Evolutionary conservation across 148 eudicot species (phyloP).

Genomic region (Selenicereus undatus): DNA sequence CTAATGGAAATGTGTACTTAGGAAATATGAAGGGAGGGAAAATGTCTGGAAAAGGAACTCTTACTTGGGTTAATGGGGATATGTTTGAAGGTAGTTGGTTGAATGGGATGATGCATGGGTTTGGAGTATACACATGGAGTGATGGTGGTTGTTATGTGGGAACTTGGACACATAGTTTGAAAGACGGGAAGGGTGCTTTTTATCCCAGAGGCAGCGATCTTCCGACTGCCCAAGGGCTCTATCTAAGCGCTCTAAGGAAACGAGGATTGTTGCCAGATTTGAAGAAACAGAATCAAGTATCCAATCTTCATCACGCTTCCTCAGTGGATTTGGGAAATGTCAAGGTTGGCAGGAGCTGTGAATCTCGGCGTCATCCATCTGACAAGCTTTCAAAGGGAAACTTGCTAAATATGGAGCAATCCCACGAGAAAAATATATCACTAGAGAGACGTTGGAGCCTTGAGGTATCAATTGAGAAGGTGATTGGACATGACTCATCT

Average conservation of each 20-base stretch:
- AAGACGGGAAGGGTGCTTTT: constrained; percentile 93
- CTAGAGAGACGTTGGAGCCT: constrained; percentile 88
- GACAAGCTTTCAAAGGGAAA: constrained; percentile 46
- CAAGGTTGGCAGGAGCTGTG: constrained; percentile 47
- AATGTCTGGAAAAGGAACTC: constrained; percentile 89
- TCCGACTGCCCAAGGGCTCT: constrained; percentile 64
- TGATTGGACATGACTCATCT: constrained; percentile 53
- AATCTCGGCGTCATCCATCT: constrained; percentile 40
- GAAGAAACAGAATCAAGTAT: constrained; percentile 65
- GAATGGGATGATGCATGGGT: constrained; percentile 85
- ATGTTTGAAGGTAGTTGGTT: constrained; percentile 92
- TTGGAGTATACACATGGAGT: constrained; percentile 88
- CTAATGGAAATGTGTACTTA: constrained; percentile 68
- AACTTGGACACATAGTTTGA: constrained; percentile 92
- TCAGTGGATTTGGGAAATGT: constrained; percentile 60
- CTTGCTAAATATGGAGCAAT: constrained; percentile 44
- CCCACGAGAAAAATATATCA: constrained; percentile 49
- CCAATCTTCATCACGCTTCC: constrained; percentile 70
- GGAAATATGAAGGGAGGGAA: constrained; percentile 94
- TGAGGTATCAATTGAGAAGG: constrained; percentile 88
- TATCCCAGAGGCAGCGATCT: constrained; percentile 67
- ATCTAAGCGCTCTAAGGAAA: constrained; percentile 76
- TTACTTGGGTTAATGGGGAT: constrained; percentile 86
- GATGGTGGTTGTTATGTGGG: constrained; percentile 93
- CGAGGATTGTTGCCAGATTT: constrained; percentile 83